These are phyloP conservation scores for Abortiporus biennis DNA, from an alignment of 1,284 basidiomycete genomes.

Conservation along the genomic window DNA sequence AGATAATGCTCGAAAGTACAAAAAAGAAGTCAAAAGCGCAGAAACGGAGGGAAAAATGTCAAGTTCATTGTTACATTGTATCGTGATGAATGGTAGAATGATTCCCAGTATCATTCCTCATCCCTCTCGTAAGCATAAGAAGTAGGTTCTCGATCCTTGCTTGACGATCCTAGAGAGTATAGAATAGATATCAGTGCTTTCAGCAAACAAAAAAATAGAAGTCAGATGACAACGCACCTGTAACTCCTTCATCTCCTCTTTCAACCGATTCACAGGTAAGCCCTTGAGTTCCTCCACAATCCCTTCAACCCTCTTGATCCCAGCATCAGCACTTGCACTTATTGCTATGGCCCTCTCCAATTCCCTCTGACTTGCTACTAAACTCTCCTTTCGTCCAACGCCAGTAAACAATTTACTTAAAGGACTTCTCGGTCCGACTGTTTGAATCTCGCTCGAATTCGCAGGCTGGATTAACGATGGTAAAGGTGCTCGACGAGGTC, in stretches of 20 bases:
- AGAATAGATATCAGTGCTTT: not conserved
- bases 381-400: slow-evolving; percentile 14
- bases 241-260: slow-evolving; percentile 75
- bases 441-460: slow-evolving; percentile 25
- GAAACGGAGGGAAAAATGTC: not conserved
- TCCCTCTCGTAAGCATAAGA: slow-evolving; percentile 38
- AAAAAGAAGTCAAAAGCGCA: too few relatives aligned
- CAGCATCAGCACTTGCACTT: slow-evolving; percentile 30
- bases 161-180: slow-evolving; percentile 55
- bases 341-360: slow-evolving; percentile 17
- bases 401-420: slow-evolving; percentile 43
- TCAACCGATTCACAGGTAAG: slow-evolving; percentile 56
- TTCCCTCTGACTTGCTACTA: slow-evolving; percentile 13
- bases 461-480: slow-evolving; percentile 19
- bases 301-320: slow-evolving; percentile 48
- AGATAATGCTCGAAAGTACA: too few relatives aligned
- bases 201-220: not conserved
- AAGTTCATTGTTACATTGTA: slow-evolving; percentile 21
- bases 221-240: slow-evolving; percentile 42
- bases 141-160: slow-evolving; percentile 71
- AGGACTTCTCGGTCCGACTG: slow-evolving; percentile 37
- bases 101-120: slow-evolving; percentile 33
- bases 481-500: slow-evolving; percentile 17
- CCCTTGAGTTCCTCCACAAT: slow-evolving; percentile 56
- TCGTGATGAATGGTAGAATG: slow-evolving; percentile 25